These are phyloP conservation scores for Umbilicus rupestris DNA, from an alignment of 164 flowering plant genomes.

Conservation along the genomic window DNA sequence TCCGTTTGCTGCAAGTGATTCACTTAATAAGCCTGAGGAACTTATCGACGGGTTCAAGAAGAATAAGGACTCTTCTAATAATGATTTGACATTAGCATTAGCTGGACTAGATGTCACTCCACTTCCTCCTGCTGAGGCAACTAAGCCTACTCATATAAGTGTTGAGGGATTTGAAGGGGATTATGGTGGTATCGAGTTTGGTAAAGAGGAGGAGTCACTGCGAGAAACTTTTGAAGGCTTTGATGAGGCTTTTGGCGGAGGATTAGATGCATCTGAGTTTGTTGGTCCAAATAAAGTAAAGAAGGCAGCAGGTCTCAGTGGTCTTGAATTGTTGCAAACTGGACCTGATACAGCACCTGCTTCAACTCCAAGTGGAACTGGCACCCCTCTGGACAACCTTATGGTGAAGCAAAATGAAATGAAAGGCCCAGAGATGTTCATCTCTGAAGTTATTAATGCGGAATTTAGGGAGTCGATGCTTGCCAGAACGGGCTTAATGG, in stretches of 20 bases:
- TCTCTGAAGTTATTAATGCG: slow-evolving; percentile 63
- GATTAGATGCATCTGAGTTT: slow-evolving; percentile 92
- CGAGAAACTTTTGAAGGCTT: slow-evolving; percentile 86
- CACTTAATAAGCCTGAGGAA: slow-evolving; percentile 54
- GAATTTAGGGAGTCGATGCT: slow-evolving; percentile 90
- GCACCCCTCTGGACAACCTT: slow-evolving; percentile 56
- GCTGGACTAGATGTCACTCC: slow-evolving; percentile 81
- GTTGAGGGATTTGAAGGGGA: slow-evolving; percentile 97
- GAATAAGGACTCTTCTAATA: slow-evolving; percentile 36
- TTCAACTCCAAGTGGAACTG: slow-evolving; percentile 26
- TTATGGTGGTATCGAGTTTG: slow-evolving; percentile 89
- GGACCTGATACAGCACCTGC: slow-evolving; percentile 25
- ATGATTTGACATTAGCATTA: slow-evolving; percentile 58
- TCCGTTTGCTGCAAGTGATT: slow-evolving; percentile 93
- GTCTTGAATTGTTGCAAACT: slow-evolving; percentile 66
- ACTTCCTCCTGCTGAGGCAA: slow-evolving; percentile 88
- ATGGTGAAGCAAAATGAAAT: slow-evolving; percentile 69
- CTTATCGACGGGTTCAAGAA: slow-evolving; percentile 86
- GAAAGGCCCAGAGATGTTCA: slow-evolving; percentile 91
- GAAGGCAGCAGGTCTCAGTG: slow-evolving; percentile 60
- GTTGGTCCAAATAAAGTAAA: slow-evolving; percentile 48
- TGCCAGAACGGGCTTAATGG: slow-evolving; percentile 79
- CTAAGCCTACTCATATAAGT: slow-evolving; percentile 64
- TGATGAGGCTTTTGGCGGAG: slow-evolving; percentile 89
- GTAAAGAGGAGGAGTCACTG: slow-evolving; percentile 61